These are phyloP conservation scores for Cystofilobasidium bisporidii DNA, from an alignment of 768 basidiomycete species.

Conservation along the genomic window DNA sequence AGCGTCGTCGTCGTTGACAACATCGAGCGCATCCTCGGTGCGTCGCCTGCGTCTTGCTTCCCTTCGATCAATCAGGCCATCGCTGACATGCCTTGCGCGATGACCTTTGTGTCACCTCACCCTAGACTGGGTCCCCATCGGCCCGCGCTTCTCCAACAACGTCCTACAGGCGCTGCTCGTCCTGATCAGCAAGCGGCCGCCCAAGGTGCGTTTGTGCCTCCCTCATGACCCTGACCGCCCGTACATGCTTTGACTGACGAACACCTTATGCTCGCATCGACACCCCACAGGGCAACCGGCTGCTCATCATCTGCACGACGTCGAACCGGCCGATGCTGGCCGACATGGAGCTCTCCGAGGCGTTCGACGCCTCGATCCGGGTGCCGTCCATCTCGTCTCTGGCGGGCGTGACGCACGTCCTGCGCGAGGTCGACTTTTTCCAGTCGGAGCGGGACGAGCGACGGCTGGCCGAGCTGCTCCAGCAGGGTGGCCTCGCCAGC, in stretches of 20 bases:
- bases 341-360: conserved; percentile 79
- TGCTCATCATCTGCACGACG: conserved; percentile 84
- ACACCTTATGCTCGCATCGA: too few species aligned
- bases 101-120: too few species aligned
- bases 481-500: conserved; percentile 60
- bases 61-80: too few species aligned
- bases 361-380: conserved; percentile 76
- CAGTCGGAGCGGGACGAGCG: conserved; percentile 44
- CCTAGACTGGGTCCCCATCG: conserved; percentile 98
- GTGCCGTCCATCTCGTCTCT: conserved; percentile 73
- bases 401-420: conserved; percentile 59
- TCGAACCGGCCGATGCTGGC: conserved; percentile 74
- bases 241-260: too few species aligned
- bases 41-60: conserved; percentile 34
- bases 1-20: conserved; percentile 95
- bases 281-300: conserved; percentile 62
- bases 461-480: conserved; percentile 54
- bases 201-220: conserved; percentile 72
- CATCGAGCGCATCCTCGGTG: conserved; percentile 83
- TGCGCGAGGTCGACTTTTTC: conserved; percentile 74
- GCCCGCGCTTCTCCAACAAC: conserved; percentile 88
- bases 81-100: too few species aligned
- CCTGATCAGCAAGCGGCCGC: conserved; percentile 75
- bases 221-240: too few species aligned
- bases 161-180: conserved; percentile 86